phyloP scores from a whole-genome alignment of 768 basidiomycete genomes.

The Chalciporus sphaerocephalus region DNA sequence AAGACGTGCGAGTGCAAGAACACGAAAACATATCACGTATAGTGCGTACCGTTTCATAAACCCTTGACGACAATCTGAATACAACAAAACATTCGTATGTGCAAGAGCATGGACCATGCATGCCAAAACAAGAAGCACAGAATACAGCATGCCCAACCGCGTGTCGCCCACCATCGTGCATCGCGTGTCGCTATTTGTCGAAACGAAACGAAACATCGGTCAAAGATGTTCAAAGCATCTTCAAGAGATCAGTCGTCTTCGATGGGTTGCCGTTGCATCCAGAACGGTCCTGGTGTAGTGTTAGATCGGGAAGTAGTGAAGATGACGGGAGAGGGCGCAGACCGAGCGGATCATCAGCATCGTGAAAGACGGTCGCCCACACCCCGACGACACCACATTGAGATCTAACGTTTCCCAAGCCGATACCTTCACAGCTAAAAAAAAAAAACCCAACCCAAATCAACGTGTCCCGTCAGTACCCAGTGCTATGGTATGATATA shows the following conservation, averaged over 20 bases:
- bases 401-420: conserved; percentile 58
- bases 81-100: too few species aligned
- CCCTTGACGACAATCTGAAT: too few species aligned
- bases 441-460: neutral
- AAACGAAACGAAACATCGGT: neutral
- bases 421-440: conserved; percentile 55
- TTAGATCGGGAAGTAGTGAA: too few species aligned
- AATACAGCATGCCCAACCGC: too few species aligned
- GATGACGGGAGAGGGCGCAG: neutral
- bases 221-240: too few species aligned
- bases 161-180: too few species aligned
- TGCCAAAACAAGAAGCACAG: too few species aligned
- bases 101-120: too few species aligned
- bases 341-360: conserved; percentile 48
- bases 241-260: conserved; percentile 24
- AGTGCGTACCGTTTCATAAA: too few species aligned
- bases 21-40: too few species aligned
- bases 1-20: too few species aligned
- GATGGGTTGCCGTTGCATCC: conserved; percentile 25
- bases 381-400: conserved; percentile 53
- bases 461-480: neutral
- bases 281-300: conserved; percentile 22
- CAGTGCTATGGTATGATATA: neutral
- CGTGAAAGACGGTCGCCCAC: conserved; percentile 49
- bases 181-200: too few species aligned